Conservation (phyloP, 495 filamentous ascomycete genomes). For the Trichodelitschia bisporula region DNA sequence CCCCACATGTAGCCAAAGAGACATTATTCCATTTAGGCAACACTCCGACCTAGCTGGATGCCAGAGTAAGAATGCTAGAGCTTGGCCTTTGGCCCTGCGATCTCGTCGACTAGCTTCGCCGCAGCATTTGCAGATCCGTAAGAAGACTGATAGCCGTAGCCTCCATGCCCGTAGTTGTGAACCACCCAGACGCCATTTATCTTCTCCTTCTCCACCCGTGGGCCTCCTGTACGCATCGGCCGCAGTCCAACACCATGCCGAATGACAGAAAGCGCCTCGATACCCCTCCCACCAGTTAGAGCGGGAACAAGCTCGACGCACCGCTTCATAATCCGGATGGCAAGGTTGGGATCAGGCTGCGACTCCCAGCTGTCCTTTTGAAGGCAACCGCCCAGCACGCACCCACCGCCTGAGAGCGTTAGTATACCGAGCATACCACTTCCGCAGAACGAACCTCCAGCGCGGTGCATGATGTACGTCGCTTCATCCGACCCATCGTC, state of each 20-base stretch:
- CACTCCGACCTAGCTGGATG: too few species aligned
- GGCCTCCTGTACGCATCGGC: slow-evolving; percentile 49
- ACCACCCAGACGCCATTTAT: slow-evolving; percentile 51
- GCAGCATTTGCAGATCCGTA: slow-evolving; percentile 61
- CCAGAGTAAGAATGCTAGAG: too few species aligned
- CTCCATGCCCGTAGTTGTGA: slow-evolving; percentile 92
- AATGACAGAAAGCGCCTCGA: slow-evolving; percentile 62
- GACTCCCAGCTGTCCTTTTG: slow-evolving; percentile 65
- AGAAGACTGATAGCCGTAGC: slow-evolving; percentile 68
- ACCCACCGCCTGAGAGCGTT: slow-evolving; percentile 28
- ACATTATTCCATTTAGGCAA: too few species aligned
- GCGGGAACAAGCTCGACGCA: slow-evolving; percentile 45
- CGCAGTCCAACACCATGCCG: slow-evolving; percentile 74
- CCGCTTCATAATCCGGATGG: slow-evolving; percentile 73
- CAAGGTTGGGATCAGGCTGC: slow-evolving; percentile 55
- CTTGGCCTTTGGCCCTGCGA: slow-evolving; percentile 14
- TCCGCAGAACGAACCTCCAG: slow-evolving; percentile 23
- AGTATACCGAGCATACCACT: background rate
- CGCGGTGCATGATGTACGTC: slow-evolving; percentile 81
- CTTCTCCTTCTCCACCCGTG: slow-evolving; percentile 61
- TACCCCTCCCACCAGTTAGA: slow-evolving; percentile 49
- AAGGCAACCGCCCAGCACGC: slow-evolving; percentile 72
- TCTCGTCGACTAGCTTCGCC: slow-evolving; percentile 44
- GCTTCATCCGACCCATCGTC: slow-evolving; percentile 63
- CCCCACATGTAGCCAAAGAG: too few species aligned